phyloP scores from a whole-genome alignment of 345 rosid species.

The Ceriops zippeliana region DNA sequence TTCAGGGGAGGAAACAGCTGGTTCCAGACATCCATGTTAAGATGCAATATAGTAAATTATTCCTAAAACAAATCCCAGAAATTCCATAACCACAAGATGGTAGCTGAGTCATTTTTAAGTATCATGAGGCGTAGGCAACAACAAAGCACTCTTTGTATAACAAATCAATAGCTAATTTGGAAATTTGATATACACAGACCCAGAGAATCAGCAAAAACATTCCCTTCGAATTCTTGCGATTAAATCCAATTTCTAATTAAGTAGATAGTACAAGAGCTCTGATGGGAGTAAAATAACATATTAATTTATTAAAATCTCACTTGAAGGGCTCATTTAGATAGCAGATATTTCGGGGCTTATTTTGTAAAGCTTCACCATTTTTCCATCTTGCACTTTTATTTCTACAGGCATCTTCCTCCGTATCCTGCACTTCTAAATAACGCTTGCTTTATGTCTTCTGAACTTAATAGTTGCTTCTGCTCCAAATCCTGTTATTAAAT shows the following conservation, averaged over 20 bases:
- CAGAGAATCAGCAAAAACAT: too few relatives aligned
- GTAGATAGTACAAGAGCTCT: constrained; percentile 12
- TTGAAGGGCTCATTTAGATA: constrained; percentile 2
- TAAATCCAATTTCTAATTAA: constrained; percentile 9
- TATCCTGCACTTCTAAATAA: constrained; percentile 21
- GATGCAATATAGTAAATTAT: too few relatives aligned
- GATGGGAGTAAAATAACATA: constrained; percentile 12
- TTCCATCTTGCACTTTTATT: background rate
- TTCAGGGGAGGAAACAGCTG: too few relatives aligned
- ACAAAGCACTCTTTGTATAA: too few relatives aligned
- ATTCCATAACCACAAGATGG: too few relatives aligned
- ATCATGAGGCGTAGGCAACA: too few relatives aligned
- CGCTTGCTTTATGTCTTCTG: constrained; percentile 26
- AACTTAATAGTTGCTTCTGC: constrained; percentile 12
- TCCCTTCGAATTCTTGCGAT: background rate
- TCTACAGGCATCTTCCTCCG: constrained; percentile 33
- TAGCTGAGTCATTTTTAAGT: too few relatives aligned
- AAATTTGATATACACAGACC: too few relatives aligned
- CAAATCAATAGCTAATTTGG: too few relatives aligned
- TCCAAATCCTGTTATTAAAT: constrained; percentile 16
- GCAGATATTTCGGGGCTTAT: constrained; percentile 7
- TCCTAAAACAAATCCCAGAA: too few relatives aligned
- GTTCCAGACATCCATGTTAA: too few relatives aligned
- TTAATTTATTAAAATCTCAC: constrained; percentile 17
- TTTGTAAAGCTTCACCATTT: background rate